Base-by-base conservation (phyloP, 208 protist genomes). In the Leishmania turanica region DNA sequence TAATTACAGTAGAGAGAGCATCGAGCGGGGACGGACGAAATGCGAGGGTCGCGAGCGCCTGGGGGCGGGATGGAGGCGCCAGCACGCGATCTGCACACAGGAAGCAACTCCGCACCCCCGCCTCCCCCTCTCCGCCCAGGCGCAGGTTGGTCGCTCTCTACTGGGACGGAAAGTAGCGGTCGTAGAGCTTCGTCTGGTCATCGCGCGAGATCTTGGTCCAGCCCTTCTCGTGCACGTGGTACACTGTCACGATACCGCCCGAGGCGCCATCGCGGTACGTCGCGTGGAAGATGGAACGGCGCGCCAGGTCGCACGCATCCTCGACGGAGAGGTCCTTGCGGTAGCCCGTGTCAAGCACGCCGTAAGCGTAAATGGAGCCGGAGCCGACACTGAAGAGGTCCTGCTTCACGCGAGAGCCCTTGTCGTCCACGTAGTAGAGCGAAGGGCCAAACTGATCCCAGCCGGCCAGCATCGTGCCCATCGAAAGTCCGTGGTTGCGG, bases 331-430 rank as follows among this genome's bases (percentile, higher is more conserved):
- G 87, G 75, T 99, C 93, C 77, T 91, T 94, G 71, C 91, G 79
- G 91, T 99, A 99, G 62, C 97, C 98, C 17, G 90, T 85, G 91
- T 99, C 99, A 40, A 99, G 93, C 54, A 98, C 95, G 94, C 99
- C 99, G 88, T 99, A 99, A 15, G 99, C 99, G 88, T 99, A 99
- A 51, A 99, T 99, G 65, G 99, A 99, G 58, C 99, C 99, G 31
- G 98, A 99, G 68, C 99, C 99, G 31, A 99, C 99, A 66, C 98
- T 99, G 90, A 99, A 99, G 42, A 98, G 66, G 78, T 99, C 87
- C 65, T 99, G 98, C 82, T 98, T 98, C 49, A 99, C 87, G 49
- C 99, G 92, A n/a, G 98, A 98, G 71, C 99, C 99, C 87, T 99
- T 99, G 88, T 97, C 99, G 84, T 99, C 99, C 40, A 99, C 96